Percentiles rank a stretch among this genome's conserved stretches.
These are phyloP conservation scores for Herpetospermum pedunculosum DNA, from an alignment of 306 rosid genomes.

Conservation along the genomic window DNA sequence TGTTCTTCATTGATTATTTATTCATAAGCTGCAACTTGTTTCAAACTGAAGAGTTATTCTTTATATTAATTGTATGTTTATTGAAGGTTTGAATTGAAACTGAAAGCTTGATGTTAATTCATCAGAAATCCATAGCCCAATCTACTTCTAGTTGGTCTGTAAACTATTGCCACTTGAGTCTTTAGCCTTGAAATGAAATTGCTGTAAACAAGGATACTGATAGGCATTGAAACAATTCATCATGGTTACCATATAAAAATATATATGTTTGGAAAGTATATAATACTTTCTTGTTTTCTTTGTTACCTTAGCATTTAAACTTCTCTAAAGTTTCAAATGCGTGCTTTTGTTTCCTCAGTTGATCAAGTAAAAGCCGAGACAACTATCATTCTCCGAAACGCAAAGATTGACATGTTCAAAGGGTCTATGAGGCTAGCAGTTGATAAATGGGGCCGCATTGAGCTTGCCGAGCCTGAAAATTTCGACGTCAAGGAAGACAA, in stretches of 20 bases:
- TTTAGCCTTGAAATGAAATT: neutral
- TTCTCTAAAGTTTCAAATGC: neutral
- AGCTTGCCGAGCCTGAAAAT: conserved; percentile 38
- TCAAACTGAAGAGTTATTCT: neutral
- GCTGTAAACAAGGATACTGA: neutral
- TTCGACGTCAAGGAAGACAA: conserved; percentile 46
- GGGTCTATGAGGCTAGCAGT: conserved; percentile 67
- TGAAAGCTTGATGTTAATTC: neutral
- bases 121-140: neutral
- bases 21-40: neutral
- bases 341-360: conserved; percentile 21
- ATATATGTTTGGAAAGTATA: neutral
- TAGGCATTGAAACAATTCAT: neutral
- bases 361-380: conserved; percentile 33
- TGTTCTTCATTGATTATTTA: neutral
- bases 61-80: neutral
- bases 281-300: neutral
- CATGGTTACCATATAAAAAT: neutral
- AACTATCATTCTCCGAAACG: conserved; percentile 50
- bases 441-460: conserved; percentile 61
- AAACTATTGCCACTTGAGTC: neutral
- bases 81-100: neutral
- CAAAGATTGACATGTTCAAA: conserved; percentile 59
- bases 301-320: neutral
- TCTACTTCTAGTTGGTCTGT: neutral